Evolutionary conservation across 2,329 filamentous ascomycete species (phyloP), one percentile per base, ranked within the genome.

Genomic region (Celoporthe dispersa): DNA sequence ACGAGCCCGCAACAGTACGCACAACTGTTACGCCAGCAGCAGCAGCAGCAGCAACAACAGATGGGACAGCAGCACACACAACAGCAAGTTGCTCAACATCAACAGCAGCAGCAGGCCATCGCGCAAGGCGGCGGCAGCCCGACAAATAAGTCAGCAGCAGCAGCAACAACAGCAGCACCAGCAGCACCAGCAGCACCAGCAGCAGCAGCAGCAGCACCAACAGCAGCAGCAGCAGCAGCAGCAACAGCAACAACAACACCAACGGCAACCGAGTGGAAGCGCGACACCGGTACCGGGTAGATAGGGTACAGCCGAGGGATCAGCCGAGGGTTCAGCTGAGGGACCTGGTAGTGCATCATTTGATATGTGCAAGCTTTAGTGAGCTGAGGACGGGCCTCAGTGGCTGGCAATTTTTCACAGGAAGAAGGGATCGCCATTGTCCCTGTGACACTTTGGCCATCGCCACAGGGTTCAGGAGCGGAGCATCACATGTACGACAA

Each of bases 1-100:
- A 81, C 82, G 1, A 87, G 85, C 69, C 87, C 87, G 37, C 86
- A 89, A 55, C 87, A 89, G 72, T 89, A 89, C 74, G 87, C 87
- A 1, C 86, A 87, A 68, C 79, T 89, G 44, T 82, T 89, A 11
- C 80, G 87, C 60, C 86, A 87, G 53, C 87, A 89, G 73, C 87
- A 88, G 72, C 85, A 87, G 71, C 81, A 82, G 37, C 84, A 83
- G 70, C 76, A 77, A 53, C 84, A 83, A 70, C 76, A 77, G 37
- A 35, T 48, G 57, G 39, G 66, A 11, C 66, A 68, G 12, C 66
- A 68, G 59, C 57, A 57, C 35, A 41, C 57, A 22, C 66, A 31
- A 57, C 53, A 61, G 41, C 62, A 57, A 44, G 41, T 64, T 19
- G 28, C 62, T 22, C 31, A 44, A 59, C 44, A 55, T 33, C 59